Conservation (phyloP, 2,329 filamentous ascomycete species). For the Microcyclospora pomicola region DNA sequence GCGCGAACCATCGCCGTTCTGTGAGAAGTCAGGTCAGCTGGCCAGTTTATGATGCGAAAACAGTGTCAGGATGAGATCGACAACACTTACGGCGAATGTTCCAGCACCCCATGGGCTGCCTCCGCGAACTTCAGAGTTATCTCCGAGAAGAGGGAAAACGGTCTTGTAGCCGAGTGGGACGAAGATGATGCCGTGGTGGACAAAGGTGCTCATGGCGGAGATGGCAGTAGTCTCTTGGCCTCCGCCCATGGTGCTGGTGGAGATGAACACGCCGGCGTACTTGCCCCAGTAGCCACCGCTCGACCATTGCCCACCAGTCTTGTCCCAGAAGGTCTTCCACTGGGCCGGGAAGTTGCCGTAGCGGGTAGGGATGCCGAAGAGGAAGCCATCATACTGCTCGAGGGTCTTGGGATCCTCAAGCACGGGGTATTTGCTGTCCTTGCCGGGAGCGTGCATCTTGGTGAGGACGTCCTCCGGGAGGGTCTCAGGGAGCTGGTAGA, state of each 20-base stretch:
- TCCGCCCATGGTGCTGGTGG: conserved; percentile 69
- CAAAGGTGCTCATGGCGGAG: conserved; percentile 66
- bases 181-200: conserved; percentile 90
- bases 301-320: conserved; percentile 73
- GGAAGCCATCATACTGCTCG: conserved; percentile 66
- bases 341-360: conserved; percentile 96
- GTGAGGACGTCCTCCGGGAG: conserved; percentile 65
- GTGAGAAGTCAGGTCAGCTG: background rate
- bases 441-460: conserved; percentile 84
- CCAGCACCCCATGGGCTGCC: conserved; percentile 88
- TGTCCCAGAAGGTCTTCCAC: conserved; percentile 89
- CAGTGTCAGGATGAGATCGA: background rate
- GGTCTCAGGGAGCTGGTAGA: conserved; percentile 85
- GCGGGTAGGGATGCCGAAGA: conserved; percentile 87
- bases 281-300: conserved; percentile 58
- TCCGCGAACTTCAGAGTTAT: conserved; percentile 68
- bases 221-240: conserved; percentile 86
- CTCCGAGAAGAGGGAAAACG: conserved; percentile 54
- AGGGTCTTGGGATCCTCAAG: conserved; percentile 49
- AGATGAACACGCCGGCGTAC: conserved; percentile 81
- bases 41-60: conserved; percentile 1
- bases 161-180: conserved; percentile 91
- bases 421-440: conserved; percentile 49
- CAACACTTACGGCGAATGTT: conserved; percentile 50
- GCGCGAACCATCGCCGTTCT: conserved; percentile 62